Evolutionary conservation across 805 yeast genomes (phyloP), one percentile per base, ranked within the genome.

Genomic region (Cyberlindnera euphorbiae): DNA sequence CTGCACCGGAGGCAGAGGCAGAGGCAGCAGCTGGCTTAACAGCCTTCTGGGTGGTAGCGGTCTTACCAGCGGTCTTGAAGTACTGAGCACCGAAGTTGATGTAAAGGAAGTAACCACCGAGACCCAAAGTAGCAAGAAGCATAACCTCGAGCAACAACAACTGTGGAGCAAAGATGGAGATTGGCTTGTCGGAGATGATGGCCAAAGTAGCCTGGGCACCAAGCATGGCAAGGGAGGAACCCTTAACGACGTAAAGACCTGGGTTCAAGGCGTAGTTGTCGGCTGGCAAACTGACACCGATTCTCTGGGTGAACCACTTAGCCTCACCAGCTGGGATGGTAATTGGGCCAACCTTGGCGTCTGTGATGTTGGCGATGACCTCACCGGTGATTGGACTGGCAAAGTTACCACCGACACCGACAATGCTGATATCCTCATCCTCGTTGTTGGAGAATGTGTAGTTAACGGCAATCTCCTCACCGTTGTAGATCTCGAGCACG

Each of bases 141-240:
- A 83, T 47, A 12, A 75, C 34, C 55, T 78, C 82, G 46, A 82
- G 71, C 24, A 82, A 57, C 40, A 86, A 54, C 52, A 87, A 72
- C 59, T 79, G 77, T 11, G 89, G 93, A 55, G 83, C 75, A 62
- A 81, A 78, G 36, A 79, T 45, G 1, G 94, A 80, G 49, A 88
- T 64, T 38, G 79, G 71, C 25, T 71, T 73, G 50, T 87, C 95
- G 9, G 59, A 59, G 38, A 88, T 73, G 16, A 65, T 57, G 30
- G 83, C 63, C 41, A 79, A 60, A 51, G 76, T 79, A 33, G 77
- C 72, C 51, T 73, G 67, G 18, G 82, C 70, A 34, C 77, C 76
- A 27, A 82, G 64, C 45, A 66, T 63, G 60, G 75, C 70, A 47
- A 78, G 55, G 33, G 71, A 59, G 8, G 73, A 71, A 23, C 72